These are phyloP conservation scores for Botrytis hyacinthi DNA, from an alignment of 2,329 filamentous ascomycete genomes.

Conservation along the genomic window DNA sequence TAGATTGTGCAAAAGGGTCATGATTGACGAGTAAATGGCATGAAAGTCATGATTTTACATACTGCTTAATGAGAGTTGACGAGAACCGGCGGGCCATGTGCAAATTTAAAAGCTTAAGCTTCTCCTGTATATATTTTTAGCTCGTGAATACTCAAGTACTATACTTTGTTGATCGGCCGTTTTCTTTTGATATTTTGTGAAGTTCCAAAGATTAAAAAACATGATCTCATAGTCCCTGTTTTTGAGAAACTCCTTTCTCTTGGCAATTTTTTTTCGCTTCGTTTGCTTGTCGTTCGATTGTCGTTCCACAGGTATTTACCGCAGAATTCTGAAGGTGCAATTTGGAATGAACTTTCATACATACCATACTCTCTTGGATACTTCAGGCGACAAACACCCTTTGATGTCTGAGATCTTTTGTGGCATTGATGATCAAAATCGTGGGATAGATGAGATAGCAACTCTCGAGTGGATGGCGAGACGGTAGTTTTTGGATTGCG, in stretches of 20 bases:
- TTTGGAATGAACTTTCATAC: neutral
- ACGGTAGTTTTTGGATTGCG: neutral
- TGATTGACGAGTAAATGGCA: neutral
- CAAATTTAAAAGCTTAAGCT: neutral
- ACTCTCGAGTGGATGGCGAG: neutral
- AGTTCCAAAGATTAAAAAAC: neutral
- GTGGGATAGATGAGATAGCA: neutral
- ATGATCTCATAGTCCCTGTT: neutral
- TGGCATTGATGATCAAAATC: neutral
- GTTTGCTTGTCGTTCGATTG: neutral
- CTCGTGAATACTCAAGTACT: neutral
- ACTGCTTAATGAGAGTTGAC: neutral
- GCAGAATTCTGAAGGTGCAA: neutral
- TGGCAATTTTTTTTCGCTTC: too few relatives aligned
- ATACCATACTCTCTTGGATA: neutral
- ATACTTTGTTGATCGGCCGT: neutral
- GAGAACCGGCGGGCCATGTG: too few relatives aligned
- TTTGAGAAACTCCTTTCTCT: neutral
- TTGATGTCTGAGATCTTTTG: too few relatives aligned
- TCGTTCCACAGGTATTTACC: neutral
- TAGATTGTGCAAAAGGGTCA: slow-evolving; percentile 1
- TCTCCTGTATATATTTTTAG: neutral
- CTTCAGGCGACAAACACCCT: neutral
- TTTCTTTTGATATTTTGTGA: neutral
- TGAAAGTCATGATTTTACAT: neutral